A percentile compares a stretch with the other conserved stretches of the same genome.
phyloP scores from a whole-genome alignment of 805 yeast species.

The Grigorovia transvaalensis region DNA sequence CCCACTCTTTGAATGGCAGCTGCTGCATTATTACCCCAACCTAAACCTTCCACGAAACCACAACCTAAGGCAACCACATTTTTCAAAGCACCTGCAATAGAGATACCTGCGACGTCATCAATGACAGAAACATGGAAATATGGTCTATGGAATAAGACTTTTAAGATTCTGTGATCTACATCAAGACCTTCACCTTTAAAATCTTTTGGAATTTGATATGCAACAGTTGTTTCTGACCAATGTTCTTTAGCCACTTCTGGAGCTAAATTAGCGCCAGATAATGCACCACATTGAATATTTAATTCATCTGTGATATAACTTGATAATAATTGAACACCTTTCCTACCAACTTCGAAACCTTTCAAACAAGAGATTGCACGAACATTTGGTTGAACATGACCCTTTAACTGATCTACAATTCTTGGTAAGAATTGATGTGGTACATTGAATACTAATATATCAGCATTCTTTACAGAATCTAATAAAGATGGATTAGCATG shows the following conservation, averaged over 20 bases:
- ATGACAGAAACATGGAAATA: conserved; percentile 93
- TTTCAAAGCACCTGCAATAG: conserved; percentile 93
- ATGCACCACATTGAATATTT: conserved; percentile 87
- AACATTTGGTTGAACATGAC: conserved; percentile 54
- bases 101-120: conserved; percentile 88
- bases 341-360: conserved; percentile 80
- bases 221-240: conserved; percentile 97
- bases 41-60: conserved; percentile 92
- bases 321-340: conserved; percentile 76
- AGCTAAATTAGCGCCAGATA: conserved; percentile 94
- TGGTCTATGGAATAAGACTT: conserved; percentile 85
- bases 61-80: conserved; percentile 92
- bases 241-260: conserved; percentile 90
- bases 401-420: conserved; percentile 66
- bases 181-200: conserved; percentile 33
- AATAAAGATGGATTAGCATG: conserved; percentile 77
- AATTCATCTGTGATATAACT: conserved; percentile 67
- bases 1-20: conserved; percentile 97
- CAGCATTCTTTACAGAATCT: conserved; percentile 68
- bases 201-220: conserved; percentile 65
- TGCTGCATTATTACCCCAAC: conserved; percentile 98
- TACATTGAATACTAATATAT: conserved; percentile 81
- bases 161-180: conserved; percentile 60
- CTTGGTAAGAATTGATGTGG: conserved; percentile 91
- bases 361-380: conserved; percentile 92